phyloP scores from a whole-genome alignment of 495 filamentous ascomycete genomes.

The Aspergillus sclerotioniger region DNA sequence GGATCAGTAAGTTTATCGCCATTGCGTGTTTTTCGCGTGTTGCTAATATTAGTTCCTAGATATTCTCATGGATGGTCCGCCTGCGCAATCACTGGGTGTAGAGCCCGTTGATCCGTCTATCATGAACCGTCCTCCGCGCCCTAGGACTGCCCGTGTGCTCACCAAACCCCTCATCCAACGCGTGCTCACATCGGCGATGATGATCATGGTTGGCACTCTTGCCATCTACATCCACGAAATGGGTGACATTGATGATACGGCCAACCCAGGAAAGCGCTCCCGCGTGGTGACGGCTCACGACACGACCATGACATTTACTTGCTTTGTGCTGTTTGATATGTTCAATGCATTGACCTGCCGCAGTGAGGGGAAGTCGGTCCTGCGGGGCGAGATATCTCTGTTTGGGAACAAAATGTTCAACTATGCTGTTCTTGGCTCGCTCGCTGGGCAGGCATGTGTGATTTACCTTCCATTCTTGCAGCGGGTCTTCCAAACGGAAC shows the following conservation, averaged over 20 bases:
- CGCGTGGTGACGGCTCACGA: slow-evolving; percentile 82
- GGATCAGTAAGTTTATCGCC: slow-evolving; percentile 77
- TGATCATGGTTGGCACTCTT: slow-evolving; percentile 92
- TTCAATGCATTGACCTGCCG: slow-evolving; percentile 95
- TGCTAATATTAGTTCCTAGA: slow-evolving; percentile 54
- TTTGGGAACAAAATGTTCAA: slow-evolving; percentile 93
- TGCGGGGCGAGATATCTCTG: slow-evolving; percentile 78
- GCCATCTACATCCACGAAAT: slow-evolving; percentile 89
- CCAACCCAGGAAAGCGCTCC: slow-evolving; percentile 38
- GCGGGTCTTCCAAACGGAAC: slow-evolving; percentile 92
- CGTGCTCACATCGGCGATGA: slow-evolving; percentile 79
- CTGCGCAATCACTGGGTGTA: slow-evolving; percentile 94
- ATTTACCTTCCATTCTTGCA: slow-evolving; percentile 94
- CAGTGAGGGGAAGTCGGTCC: slow-evolving; percentile 83
- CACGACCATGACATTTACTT: slow-evolving; percentile 99
- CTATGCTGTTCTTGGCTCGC: slow-evolving; percentile 79
- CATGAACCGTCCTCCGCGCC: slow-evolving; percentile 87
- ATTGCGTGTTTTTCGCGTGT: background rate
- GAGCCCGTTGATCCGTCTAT: slow-evolving; percentile 93
- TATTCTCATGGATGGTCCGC: slow-evolving; percentile 98
- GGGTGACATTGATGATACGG: slow-evolving; percentile 53
- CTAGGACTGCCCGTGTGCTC: slow-evolving; percentile 79
- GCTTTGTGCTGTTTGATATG: slow-evolving; percentile 99
- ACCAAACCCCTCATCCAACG: slow-evolving; percentile 77
- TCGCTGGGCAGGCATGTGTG: slow-evolving; percentile 82